Conservation (phyloP, 495 filamentous ascomycete genomes). For the Trichoderma virens region DNA sequence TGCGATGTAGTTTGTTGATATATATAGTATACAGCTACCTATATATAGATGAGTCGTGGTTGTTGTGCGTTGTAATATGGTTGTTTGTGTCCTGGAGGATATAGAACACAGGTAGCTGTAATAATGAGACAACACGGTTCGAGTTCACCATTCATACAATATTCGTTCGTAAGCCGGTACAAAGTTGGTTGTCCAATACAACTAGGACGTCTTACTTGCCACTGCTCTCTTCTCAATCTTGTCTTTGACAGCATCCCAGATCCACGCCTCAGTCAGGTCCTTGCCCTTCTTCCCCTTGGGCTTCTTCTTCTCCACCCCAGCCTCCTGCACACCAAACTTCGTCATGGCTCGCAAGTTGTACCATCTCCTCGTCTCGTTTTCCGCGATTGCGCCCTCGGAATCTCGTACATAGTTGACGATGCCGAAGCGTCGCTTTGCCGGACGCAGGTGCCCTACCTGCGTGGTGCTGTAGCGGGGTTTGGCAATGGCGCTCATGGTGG, state of each 20-base stretch:
- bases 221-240: conserved; percentile 2
- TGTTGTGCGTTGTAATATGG: too few species aligned
- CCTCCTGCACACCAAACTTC: conserved; percentile 8
- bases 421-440: conserved; percentile 34
- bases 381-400: background rate
- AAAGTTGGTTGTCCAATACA: too few species aligned
- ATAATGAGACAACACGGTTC: too few species aligned
- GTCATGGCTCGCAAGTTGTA: conserved; percentile 3
- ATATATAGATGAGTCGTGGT: too few species aligned
- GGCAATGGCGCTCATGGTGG: conserved; percentile 61
- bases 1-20: background rate
- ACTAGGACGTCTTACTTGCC: background rate
- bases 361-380: background rate
- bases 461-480: conserved; percentile 42
- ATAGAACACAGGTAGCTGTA: too few species aligned
- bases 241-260: conserved; percentile 12
- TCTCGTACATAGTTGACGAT: conserved; percentile 40
- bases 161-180: too few species aligned
- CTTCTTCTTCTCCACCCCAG: background rate
- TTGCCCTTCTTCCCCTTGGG: background rate
- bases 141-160: too few species aligned
- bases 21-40: background rate
- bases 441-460: conserved; percentile 41
- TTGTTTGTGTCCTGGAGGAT: too few species aligned
- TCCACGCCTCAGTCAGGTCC: conserved; percentile 6